Evolutionary conservation across 192 early-diverging fungal species (phyloP), one percentile per base, ranked within the genome.

Genomic region (Podila verticillata): DNA sequence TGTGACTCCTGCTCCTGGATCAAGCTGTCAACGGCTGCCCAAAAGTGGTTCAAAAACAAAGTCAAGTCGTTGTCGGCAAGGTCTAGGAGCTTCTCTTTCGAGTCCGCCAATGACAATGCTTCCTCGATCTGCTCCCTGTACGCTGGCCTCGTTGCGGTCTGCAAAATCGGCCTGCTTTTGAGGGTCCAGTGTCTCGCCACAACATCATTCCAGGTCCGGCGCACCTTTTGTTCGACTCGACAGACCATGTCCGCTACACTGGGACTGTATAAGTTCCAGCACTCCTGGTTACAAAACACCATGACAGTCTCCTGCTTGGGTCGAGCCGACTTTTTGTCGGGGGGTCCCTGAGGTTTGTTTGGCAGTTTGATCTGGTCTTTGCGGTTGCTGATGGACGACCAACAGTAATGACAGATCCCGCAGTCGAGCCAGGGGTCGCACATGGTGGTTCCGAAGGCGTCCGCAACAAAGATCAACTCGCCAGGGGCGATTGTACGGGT

Each of bases 381-480:
- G 49, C 48, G 67, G 39, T 79, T 29, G 19, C 7, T 65, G 61
- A 72, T 79, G 6, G 36, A 30, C 5, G 30, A 30, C 75, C 75
- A 79, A 15, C 75, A 79, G 39, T 79, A 70, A 48, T 79, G 70
- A 31, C 75, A 79, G 22, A 79, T 64, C 35, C 75, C 75, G 58
- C 69, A 79, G 54, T 79, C 69, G 2, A 79, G 65, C 75, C 75
- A 79, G 1, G 68, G 69, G 48, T 79, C 75, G 22, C 75, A 79
- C 65, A 79, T 66, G 20, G 75, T 79, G 3, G 75, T 79, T 10
- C 75, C 75, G 58, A 60, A 72, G 0, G 75, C 57, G 32, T 79
- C 70, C 1, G 75, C 75, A 10, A 79, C 61, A 63, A 79, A 72
- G 30, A 79, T 34, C 29, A 70, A 65, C 59, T 79, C 75, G 1